phyloP scores from a whole-genome alignment of 495 filamentous ascomycete species.

The Neurospora sp. region DNA sequence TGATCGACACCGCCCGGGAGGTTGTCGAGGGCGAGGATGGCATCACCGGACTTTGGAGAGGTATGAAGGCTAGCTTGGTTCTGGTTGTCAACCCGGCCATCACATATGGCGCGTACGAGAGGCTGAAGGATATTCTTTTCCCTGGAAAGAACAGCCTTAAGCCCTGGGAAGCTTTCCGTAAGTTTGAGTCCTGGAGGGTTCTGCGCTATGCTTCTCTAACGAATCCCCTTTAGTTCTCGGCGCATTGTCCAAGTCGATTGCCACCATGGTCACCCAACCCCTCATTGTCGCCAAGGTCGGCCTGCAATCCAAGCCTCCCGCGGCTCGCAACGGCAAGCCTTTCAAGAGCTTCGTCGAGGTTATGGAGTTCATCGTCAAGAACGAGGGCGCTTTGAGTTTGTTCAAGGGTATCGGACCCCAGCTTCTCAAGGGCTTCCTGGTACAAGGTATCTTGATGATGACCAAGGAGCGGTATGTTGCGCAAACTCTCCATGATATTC shows the following conservation, averaged over 20 bases:
- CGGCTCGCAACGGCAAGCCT: conserved; percentile 73
- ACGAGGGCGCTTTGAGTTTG: conserved; percentile 71
- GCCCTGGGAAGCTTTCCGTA: conserved; percentile 86
- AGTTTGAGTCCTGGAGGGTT: conserved; percentile 24
- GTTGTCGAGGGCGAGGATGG: conserved; percentile 89
- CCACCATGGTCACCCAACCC: conserved; percentile 88
- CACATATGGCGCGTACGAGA: conserved; percentile 95
- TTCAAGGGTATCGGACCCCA: conserved; percentile 98
- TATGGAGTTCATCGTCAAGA: conserved; percentile 82
- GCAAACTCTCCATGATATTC: neutral
- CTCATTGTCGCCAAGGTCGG: conserved; percentile 98
- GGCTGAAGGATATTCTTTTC: conserved; percentile 70
- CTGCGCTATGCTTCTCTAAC: neutral
- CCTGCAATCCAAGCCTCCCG: conserved; percentile 83
- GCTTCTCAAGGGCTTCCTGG: conserved; percentile 81
- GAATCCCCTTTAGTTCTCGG: conserved; percentile 57
- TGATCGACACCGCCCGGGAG: conserved; percentile 81
- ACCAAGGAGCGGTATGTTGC: conserved; percentile 82
- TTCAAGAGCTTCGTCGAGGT: conserved; percentile 95
- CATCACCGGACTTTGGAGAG: conserved; percentile 81
- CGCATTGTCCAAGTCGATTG: conserved; percentile 84
- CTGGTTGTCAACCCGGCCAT: conserved; percentile 95
- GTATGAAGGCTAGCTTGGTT: conserved; percentile 91
- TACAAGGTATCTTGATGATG: conserved; percentile 98
- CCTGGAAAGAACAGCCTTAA: conserved; percentile 65